These are phyloP conservation scores for Conoideocrella luteorostrata DNA, from an alignment of 2,329 filamentous ascomycete genomes.

Conservation along the genomic window DNA sequence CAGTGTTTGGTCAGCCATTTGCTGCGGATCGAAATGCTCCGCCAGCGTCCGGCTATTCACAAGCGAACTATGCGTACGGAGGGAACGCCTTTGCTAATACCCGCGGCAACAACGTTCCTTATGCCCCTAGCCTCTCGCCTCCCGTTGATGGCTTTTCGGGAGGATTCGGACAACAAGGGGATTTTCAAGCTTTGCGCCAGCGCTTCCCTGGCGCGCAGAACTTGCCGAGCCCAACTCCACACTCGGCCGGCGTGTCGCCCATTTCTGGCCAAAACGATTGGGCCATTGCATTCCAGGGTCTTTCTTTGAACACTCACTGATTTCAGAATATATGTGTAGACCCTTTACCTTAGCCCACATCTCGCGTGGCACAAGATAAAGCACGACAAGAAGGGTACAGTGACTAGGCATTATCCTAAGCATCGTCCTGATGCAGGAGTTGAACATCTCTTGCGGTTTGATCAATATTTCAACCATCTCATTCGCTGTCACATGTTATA, in stretches of 20 bases:
- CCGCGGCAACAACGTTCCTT: conserved; percentile 20
- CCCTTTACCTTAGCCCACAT: too few species aligned
- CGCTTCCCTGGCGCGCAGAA: conserved; percentile 38
- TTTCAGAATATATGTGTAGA: background rate
- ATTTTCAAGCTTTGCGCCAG: conserved; percentile 41
- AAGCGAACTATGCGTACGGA: conserved; percentile 29
- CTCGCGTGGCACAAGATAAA: background rate
- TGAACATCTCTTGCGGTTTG: background rate
- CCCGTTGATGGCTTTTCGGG: conserved; percentile 23
- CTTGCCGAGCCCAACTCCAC: conserved; percentile 27
- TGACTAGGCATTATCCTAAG: background rate
- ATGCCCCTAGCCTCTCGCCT: conserved; percentile 21
- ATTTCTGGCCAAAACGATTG: conserved; percentile 50
- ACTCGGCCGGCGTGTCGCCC: conserved; percentile 32
- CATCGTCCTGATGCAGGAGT: background rate
- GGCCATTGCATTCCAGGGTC: conserved; percentile 59
- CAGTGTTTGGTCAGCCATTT: conserved; percentile 35
- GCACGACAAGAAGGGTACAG: background rate
- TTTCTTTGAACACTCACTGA: conserved; percentile 62
- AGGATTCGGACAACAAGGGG: conserved; percentile 29
- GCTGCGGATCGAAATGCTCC: conserved; percentile 35
- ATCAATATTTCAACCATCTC: background rate
- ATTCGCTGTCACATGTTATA: background rate
- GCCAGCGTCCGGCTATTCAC: conserved; percentile 28
- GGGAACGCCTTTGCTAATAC: conserved; percentile 27